phyloP scores from a whole-genome alignment of 148 eudicot genomes.

The Selenicereus undatus region DNA sequence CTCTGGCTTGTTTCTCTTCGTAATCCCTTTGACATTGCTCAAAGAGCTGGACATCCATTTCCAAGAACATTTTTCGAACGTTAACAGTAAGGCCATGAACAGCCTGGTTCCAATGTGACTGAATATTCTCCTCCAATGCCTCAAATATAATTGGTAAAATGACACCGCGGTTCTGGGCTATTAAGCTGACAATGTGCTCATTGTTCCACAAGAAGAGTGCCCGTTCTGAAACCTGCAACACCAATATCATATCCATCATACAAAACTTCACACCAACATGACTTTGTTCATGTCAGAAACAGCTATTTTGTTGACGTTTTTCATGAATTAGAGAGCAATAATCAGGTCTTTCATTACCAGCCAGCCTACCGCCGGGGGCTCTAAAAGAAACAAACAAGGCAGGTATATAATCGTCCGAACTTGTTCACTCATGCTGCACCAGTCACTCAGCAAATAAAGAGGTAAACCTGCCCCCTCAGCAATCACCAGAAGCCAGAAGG shows the following conservation, averaged over 20 bases:
- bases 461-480: background rate
- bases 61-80: slow-evolving; percentile 68
- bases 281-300: background rate
- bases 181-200: slow-evolving; percentile 67
- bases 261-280: background rate
- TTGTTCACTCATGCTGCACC: too few relatives aligned
- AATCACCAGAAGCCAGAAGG: background rate
- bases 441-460: background rate
- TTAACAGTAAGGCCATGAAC: slow-evolving; percentile 64
- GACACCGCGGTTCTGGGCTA: slow-evolving; percentile 52
- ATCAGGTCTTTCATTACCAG: too few relatives aligned
- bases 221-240: slow-evolving; percentile 69
- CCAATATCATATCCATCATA: background rate
- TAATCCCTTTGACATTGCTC: slow-evolving; percentile 58
- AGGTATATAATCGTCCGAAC: too few relatives aligned
- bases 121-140: slow-evolving; percentile 63
- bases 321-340: too few relatives aligned
- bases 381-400: too few relatives aligned
- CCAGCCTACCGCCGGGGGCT: too few relatives aligned
- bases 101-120: slow-evolving; percentile 74
- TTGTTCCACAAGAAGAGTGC: slow-evolving; percentile 73
- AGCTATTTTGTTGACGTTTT: background rate
- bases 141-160: slow-evolving; percentile 70
- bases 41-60: slow-evolving; percentile 59
- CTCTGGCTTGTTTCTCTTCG: slow-evolving; percentile 43